These are phyloP conservation scores for Eutrema salsugineum DNA, from an alignment of 441 rosid species.

Conservation along the genomic window DNA sequence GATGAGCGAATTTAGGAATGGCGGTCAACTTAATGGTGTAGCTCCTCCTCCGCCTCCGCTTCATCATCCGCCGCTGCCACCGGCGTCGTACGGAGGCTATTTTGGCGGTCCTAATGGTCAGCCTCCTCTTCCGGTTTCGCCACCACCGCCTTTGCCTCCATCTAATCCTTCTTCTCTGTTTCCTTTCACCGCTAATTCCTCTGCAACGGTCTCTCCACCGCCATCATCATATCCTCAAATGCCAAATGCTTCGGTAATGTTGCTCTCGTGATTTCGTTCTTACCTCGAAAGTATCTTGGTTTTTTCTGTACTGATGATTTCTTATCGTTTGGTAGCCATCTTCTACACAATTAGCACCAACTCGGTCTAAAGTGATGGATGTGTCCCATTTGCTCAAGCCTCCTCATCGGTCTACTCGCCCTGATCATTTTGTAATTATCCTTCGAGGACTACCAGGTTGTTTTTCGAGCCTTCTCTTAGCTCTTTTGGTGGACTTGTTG, in stretches of 20 bases:
- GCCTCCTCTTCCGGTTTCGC: slow-evolving; percentile 73
- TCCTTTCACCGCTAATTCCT: slow-evolving; percentile 40
- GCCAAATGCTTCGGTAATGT: slow-evolving; percentile 45
- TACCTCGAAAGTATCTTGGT: background rate
- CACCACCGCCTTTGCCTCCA: slow-evolving; percentile 64
- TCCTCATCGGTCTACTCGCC: slow-evolving; percentile 65
- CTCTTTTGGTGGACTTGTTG: background rate
- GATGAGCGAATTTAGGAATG: slow-evolving; percentile 14
- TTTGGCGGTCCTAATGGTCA: slow-evolving; percentile 29
- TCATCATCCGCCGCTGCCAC: slow-evolving; percentile 11
- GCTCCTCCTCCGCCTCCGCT: slow-evolving; percentile 21
- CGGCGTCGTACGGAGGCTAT: slow-evolving; percentile 26
- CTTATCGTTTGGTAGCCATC: slow-evolving; percentile 30
- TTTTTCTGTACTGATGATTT: slow-evolving; percentile 30
- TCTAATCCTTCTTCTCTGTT: slow-evolving; percentile 46
- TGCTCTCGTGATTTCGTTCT: background rate
- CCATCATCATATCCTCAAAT: slow-evolving; percentile 29
- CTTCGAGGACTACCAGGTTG: slow-evolving; percentile 93
- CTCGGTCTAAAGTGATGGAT: slow-evolving; percentile 54
- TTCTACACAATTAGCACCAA: slow-evolving; percentile 30
- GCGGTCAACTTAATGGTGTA: slow-evolving; percentile 16
- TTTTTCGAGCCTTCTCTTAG: background rate
- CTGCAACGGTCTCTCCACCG: slow-evolving; percentile 25
- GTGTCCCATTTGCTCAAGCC: slow-evolving; percentile 66
- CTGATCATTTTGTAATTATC: slow-evolving; percentile 78